Base-by-base conservation (phyloP, 1,284 basidiomycete genomes). In the Cutaneotrichosporon sp. region DNA sequence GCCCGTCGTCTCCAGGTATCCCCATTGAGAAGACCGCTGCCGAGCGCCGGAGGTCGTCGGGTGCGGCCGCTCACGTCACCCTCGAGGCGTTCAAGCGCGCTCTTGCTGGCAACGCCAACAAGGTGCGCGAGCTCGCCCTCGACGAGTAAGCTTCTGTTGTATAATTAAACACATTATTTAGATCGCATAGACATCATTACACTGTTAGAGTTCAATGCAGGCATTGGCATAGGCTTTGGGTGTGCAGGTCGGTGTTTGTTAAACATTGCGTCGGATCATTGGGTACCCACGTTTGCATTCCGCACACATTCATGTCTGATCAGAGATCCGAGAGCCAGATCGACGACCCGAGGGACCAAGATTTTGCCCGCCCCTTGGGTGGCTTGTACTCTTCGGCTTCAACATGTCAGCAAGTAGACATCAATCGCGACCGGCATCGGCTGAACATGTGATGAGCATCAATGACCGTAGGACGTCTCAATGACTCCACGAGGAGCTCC, bases 1-100 rank as follows among this genome's bases (percentile, higher is more conserved):
- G 77, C 63, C 76, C 79, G 30, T 74, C 74, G 4, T 74, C 72
- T 8, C 76, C 78, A 11, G 66, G 65, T n/a, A 64, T 68, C 2
- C 65, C 63, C 22, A 70, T 68, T 13, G 62, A 70, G 64, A 69
- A 69, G 61, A 64, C 66, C 14, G 65, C 68, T 30, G 65, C 70
- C n/a, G 69, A 69, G 47, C 67, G 71, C 50, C 58, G 72, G 47
- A 65, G 66, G 11, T 70, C 69, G 46, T 68, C 70, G 32, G 76
- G 74, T 46, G 72, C 69, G 14, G 56, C 61, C 40, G 53, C 61
- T 2, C 32, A 55, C 57, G 59, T 79, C 58, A 76, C 73, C 11
- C 72, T 81, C 56, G 79, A 81, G 38, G 71, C 74, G n/a, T 79
- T 81, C 73, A 80, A 78, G 72, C 68, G 72, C 55, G 79, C 79